A percentile compares a stretch with the other conserved stretches of the same genome.
Evolutionary conservation across 441 rosid species (phyloP).

Genomic region (Eutrema salsugineum): DNA sequence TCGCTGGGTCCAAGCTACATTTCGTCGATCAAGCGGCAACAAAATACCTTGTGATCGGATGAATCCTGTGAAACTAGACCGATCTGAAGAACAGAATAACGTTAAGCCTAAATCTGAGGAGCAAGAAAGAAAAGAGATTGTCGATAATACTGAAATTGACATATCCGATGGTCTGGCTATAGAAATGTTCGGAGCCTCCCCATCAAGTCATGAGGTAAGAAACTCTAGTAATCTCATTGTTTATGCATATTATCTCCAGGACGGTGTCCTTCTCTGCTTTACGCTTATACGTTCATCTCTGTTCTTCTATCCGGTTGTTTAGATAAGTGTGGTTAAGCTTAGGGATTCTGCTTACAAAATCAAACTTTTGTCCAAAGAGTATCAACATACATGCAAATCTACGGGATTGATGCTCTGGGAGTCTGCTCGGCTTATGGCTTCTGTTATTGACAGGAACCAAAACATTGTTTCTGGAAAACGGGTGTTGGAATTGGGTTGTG

Average conservation of each 20-base stretch:
- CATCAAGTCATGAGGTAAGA: constrained; percentile 61
- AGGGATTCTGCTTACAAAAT: constrained; percentile 45
- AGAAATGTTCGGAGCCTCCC: constrained; percentile 73
- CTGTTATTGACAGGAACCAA: constrained; percentile 69
- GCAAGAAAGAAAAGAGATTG: constrained; percentile 21
- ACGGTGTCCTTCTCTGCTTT: neutral
- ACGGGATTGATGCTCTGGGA: constrained; percentile 98
- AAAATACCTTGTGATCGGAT: constrained; percentile 20
- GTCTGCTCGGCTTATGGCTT: constrained; percentile 87
- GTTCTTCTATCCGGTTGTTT: neutral
- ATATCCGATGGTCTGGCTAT: constrained; percentile 75
- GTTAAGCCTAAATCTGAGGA: constrained; percentile 20
- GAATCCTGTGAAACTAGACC: constrained; percentile 27
- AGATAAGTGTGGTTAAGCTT: constrained; percentile 55
- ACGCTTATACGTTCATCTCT: neutral
- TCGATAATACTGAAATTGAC: constrained; percentile 50
- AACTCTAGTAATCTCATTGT: neutral
- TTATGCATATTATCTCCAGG: neutral
- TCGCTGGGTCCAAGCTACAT: constrained; percentile 95
- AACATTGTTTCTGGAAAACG: constrained; percentile 60
- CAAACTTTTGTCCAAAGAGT: constrained; percentile 65
- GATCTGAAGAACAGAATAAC: constrained; percentile 27
- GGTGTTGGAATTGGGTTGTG: constrained; percentile 81
- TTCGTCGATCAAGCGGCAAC: constrained; percentile 38
- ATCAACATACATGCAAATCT: constrained; percentile 87